These are phyloP conservation scores for Kwoniella heveanensis DNA, from an alignment of 768 basidiomycete genomes.

Conservation along the genomic window DNA sequence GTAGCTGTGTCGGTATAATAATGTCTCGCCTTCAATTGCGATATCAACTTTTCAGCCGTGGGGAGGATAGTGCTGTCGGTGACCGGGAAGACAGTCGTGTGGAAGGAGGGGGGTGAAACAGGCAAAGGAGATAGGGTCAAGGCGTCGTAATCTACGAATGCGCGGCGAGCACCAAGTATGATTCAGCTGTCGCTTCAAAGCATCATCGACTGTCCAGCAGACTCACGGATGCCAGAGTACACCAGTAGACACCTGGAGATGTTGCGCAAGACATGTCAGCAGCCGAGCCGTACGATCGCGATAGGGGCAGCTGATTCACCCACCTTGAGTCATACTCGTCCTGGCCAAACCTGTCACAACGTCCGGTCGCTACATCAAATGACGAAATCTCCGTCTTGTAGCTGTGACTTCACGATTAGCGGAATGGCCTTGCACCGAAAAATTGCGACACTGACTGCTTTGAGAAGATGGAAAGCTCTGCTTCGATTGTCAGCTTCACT, in stretches of 20 bases:
- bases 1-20: constrained; percentile 90
- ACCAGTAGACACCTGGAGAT: constrained; percentile 67
- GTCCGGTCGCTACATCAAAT: constrained; percentile 87
- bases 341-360: constrained; percentile 78
- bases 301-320: constrained; percentile 36
- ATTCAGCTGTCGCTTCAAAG: neutral
- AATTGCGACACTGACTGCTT: constrained; percentile 59
- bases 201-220: neutral
- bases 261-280: neutral
- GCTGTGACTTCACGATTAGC: constrained; percentile 24
- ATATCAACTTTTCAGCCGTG: constrained; percentile 68
- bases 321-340: constrained; percentile 57
- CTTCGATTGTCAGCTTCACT: neutral
- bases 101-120: constrained; percentile 80
- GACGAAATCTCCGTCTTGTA: constrained; percentile 83
- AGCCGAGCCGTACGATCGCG: neutral
- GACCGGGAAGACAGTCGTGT: constrained; percentile 78
- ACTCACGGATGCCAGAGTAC: constrained; percentile 81
- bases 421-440: neutral
- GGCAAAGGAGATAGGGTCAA: constrained; percentile 75
- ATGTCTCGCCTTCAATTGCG: constrained; percentile 70
- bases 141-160: constrained; percentile 73
- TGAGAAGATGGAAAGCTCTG: constrained; percentile 74
- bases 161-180: neutral
- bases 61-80: constrained; percentile 50